Evolutionary conservation across 345 rosid genomes (phyloP), one percentile per base, ranked within the genome.

Genomic region (Barbarea vulgaris): DNA sequence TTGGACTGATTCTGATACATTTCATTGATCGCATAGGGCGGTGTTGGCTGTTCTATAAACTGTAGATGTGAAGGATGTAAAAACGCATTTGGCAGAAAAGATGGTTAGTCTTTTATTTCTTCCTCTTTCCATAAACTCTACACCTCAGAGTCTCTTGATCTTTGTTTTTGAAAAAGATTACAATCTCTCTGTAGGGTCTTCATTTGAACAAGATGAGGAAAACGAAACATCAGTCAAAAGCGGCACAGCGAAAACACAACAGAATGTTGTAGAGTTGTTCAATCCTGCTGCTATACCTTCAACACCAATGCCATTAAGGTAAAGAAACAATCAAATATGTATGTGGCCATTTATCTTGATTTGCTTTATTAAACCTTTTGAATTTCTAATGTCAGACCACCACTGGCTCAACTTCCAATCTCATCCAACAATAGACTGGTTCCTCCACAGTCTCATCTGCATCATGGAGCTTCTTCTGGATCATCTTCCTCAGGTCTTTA

Each of bases 21-120:
- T 44, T 41, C 46, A 41, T 11, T 64, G 71, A 25, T 56, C 37
- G 37, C 73, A 21, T 72, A 91, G 96, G 91, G 96, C 6, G 94
- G 93, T 28, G 97, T 93, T 19, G 96, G 98, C 24, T 91, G 98
- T 81, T 93, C 98, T 63, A 74, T 83, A 76, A 86, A 84, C 74
- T 91, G 98, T 80, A 82, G 98, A 79, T 93, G 98, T 55, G 96
- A 91, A 85, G 92, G 96, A 24, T 93, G 98, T 79, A 89, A 88
- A 82, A 93, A 93, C 76, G 70, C 86, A 21, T 93, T 89, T 57
- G 98, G 98, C 21, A 79, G 88, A 78, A 93, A 91, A 83, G 88
- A 89, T 72, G 97, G 97, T 93, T 61, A 86, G 65, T 60, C 6
- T 47, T 34, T 24, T 3, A 4, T 11, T 12, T 7, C 21, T 11